Evolutionary conservation across 1,284 basidiomycete species (phyloP).

Genomic region (Stygiomarasmius scandens): DNA sequence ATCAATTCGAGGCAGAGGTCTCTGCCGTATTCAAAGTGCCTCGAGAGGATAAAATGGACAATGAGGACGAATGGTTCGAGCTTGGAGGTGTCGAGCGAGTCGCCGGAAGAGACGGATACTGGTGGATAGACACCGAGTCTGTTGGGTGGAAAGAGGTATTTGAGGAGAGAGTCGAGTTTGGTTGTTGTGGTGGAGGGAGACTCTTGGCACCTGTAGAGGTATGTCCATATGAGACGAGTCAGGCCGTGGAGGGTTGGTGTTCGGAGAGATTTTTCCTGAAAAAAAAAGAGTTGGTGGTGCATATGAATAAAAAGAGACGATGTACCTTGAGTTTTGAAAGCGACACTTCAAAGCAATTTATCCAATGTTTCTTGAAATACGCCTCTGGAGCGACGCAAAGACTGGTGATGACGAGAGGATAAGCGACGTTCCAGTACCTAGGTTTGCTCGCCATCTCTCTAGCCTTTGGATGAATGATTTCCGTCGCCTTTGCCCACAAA

Average conservation of each 20-base stretch:
- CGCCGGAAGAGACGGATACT: slow-evolving; percentile 45
- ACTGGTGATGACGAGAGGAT: slow-evolving; percentile 82
- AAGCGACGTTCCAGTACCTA: slow-evolving; percentile 89
- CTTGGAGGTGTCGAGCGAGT: no score
- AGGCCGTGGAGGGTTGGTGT: slow-evolving; percentile 81
- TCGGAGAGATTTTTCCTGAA: slow-evolving; percentile 79
- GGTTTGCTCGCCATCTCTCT: slow-evolving; percentile 88
- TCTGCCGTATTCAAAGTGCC: slow-evolving; percentile 86
- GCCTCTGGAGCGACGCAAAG: slow-evolving; percentile 89
- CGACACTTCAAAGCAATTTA: slow-evolving; percentile 68
- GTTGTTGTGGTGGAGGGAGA: slow-evolving; percentile 75
- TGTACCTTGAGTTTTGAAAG: slow-evolving; percentile 80
- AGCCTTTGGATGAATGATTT: slow-evolving; percentile 83
- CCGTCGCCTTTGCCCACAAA: slow-evolving; percentile 90
- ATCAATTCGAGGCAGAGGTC: slow-evolving; percentile 83
- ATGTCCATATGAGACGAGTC: slow-evolving; percentile 89
- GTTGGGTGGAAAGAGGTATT: slow-evolving; percentile 80
- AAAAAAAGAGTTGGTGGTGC: slow-evolving; percentile 2
- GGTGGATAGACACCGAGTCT: slow-evolving; percentile 64
- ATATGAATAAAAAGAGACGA: slow-evolving; percentile 1
- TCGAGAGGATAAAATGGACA: slow-evolving; percentile 81
- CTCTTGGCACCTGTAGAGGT: slow-evolving; percentile 91
- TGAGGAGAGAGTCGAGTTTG: slow-evolving; percentile 79
- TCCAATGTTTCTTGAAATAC: slow-evolving; percentile 86
- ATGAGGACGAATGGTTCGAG: slow-evolving; percentile 81